Percentiles rank a stretch among this genome's conserved stretches.
phyloP scores from a whole-genome alignment of 441 rosid species.

The Croton laevigatus region DNA sequence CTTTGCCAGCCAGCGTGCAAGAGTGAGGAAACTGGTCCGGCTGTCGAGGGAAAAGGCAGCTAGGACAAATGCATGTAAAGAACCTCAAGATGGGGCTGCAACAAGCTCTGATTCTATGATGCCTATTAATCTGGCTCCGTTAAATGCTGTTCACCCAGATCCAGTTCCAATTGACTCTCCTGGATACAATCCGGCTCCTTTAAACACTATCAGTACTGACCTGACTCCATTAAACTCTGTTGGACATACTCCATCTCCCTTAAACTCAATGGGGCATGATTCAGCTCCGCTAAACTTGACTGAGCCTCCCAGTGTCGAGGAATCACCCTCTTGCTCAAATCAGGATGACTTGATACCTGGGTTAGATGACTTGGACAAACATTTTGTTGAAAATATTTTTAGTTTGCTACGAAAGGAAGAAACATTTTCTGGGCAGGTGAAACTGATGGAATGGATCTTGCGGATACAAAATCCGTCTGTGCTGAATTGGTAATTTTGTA shows the following conservation, averaged over 20 bases:
- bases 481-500: conserved; percentile 56
- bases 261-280: conserved; percentile 37
- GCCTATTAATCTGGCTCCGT: conserved; percentile 49
- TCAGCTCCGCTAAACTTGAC: conserved; percentile 42
- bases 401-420: conserved; percentile 69
- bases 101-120: conserved; percentile 37
- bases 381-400: conserved; percentile 74
- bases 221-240: conserved; percentile 6
- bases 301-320: conserved; percentile 46
- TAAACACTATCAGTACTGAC: conserved; percentile 36
- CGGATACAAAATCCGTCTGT: conserved; percentile 75
- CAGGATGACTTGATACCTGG: conserved; percentile 53
- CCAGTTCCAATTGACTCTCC: conserved; percentile 19
- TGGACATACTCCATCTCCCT: conserved; percentile 28
- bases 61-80: conserved; percentile 34
- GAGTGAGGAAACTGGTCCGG: conserved; percentile 81
- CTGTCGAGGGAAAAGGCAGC: conserved; percentile 73
- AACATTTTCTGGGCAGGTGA: conserved; percentile 88
- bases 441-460: conserved; percentile 92
- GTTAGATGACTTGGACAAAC: conserved; percentile 60
- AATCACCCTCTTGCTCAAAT: conserved; percentile 49
- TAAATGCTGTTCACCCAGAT: conserved; percentile 43
- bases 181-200: conserved; percentile 39
- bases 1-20: conserved; percentile 77
- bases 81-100: conserved; percentile 29